A percentile compares a stretch with the other conserved stretches of the same genome.
Conservation (phyloP, 2,329 filamentous ascomycete genomes). For the Sphaerulina musiva region DNA sequence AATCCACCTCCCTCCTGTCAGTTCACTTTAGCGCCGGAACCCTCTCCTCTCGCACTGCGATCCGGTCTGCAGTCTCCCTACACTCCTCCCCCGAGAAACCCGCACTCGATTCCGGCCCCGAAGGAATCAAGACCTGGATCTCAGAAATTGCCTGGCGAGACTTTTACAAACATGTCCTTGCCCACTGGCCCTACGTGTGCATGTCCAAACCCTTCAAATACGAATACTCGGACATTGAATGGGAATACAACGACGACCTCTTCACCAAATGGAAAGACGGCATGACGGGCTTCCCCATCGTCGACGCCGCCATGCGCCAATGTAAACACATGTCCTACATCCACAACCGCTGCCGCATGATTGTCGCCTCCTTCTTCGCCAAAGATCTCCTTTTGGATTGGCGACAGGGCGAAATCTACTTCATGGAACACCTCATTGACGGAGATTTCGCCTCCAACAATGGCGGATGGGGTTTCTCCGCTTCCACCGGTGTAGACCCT, state of each 20-base stretch:
- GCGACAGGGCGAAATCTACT: slow-evolving; percentile 73
- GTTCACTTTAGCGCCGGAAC: slow-evolving; percentile 66
- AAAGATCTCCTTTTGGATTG: slow-evolving; percentile 80
- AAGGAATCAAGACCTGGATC: slow-evolving; percentile 68
- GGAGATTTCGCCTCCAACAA: slow-evolving; percentile 77
- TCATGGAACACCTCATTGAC: slow-evolving; percentile 75
- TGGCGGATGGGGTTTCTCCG: slow-evolving; percentile 60
- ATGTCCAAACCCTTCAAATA: slow-evolving; percentile 77
- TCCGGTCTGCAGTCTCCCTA: slow-evolving; percentile 50
- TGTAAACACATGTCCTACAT: slow-evolving; percentile 63
- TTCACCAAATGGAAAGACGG: slow-evolving; percentile 71
- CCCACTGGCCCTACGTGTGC: slow-evolving; percentile 76
- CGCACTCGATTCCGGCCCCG: slow-evolving; percentile 58
- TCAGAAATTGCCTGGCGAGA: slow-evolving; percentile 80
- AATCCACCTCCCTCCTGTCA: slow-evolving; percentile 62
- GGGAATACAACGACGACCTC: slow-evolving; percentile 65
- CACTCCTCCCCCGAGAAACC: slow-evolving; percentile 48
- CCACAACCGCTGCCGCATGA: slow-evolving; percentile 83
- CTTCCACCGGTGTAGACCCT: slow-evolving; percentile 69
- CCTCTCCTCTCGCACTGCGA: slow-evolving; percentile 60
- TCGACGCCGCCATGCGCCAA: slow-evolving; percentile 83
- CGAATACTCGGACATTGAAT: slow-evolving; percentile 73
- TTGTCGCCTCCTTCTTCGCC: slow-evolving; percentile 70
- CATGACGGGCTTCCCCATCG: slow-evolving; percentile 71
- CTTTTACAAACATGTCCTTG: slow-evolving; percentile 81